A percentile compares a stretch with the other conserved stretches of the same genome.
phyloP scores from a whole-genome alignment of 1,139 yeast genomes.

The Geotrichum klebahnii region DNA sequence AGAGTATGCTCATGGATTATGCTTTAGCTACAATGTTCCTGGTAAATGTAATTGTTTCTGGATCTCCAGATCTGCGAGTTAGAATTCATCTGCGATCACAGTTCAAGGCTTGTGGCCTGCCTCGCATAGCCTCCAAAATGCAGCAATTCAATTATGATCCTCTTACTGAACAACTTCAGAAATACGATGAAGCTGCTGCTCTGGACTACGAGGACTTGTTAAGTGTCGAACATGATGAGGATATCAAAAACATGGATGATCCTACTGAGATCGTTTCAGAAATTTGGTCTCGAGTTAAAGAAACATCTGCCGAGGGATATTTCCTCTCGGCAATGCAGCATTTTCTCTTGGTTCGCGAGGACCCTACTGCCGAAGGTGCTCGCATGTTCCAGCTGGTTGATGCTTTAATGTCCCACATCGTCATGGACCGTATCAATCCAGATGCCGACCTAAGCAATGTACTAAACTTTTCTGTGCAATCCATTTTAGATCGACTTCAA shows the following conservation, averaged over 20 bases:
- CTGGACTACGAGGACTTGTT: constrained; percentile 66
- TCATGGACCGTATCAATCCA: constrained; percentile 51
- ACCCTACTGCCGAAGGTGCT: constrained; percentile 56
- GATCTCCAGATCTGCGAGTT: constrained; percentile 58
- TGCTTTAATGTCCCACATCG: constrained; percentile 75
- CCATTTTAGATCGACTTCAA: constrained; percentile 69
- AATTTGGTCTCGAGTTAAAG: constrained; percentile 49
- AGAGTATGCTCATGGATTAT: constrained; percentile 73
- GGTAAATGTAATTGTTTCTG: constrained; percentile 65
- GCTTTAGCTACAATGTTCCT: constrained; percentile 73
- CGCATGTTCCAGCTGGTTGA: constrained; percentile 76
- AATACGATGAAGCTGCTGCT: constrained; percentile 62
- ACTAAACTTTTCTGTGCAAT: constrained; percentile 77
- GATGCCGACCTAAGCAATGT: constrained; percentile 66
- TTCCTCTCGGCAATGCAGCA: constrained; percentile 80
- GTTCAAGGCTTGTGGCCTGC: constrained; percentile 71
- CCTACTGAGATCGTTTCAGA: constrained; percentile 69
- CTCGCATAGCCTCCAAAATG: constrained; percentile 59
- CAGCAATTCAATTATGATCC: constrained; percentile 58
- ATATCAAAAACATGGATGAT: constrained; percentile 45
- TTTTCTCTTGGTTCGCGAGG: constrained; percentile 53
- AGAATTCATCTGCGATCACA: constrained; percentile 75
- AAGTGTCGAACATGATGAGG: constrained; percentile 57
- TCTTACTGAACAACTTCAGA: constrained; percentile 61
- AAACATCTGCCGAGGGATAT: constrained; percentile 65